Evolutionary conservation across 177 flowering plant species (phyloP), one percentile per base, ranked within the genome.

Genomic region (Telopea speciosissima): DNA sequence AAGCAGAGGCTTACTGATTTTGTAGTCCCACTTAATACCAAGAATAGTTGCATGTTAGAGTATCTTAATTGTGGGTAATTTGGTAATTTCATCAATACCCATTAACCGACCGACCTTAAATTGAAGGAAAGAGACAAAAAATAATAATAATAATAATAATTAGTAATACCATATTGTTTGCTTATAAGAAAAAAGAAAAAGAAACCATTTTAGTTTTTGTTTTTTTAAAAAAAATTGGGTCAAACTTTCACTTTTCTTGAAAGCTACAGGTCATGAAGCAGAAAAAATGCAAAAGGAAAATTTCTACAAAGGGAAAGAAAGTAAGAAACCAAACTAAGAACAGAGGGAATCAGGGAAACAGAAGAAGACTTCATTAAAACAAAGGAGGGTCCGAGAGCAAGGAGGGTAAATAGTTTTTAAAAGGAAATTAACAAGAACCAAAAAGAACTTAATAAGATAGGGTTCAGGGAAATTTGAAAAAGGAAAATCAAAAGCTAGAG

Each of bases 241-340:
- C 90, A 86, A 86, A 83, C 76, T 77, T 86, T 78, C 80, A 71
- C 85, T 81, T 80, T 36, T 79, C 85, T 65, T 83, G 87, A 86
- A 86, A 85, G 85, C 83, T 67, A 81, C 89, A 77, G 80, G 75
- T 78, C 75, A 79, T 75, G 59, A 71, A 66, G 78, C 83, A 77
- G 78, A 49, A 49, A 74, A 72, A 72, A 73, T 74, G 45, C 59
- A 65, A 80, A 72, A 70, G 75, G 81, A 78, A 68, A 64, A 70
- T 74, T 80, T 56, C 86, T 77, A 83, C 76, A 72, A 72, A 80
- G 72, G 80, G 81, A 79, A 84, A 78, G 68, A 77, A 81, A 76
- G 81, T 79, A 84, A 78, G 66, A 77, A 81, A 76, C 82, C 85
- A 81, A 82, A 81, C 74, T 75, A 12, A 49, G 68, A 73, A 76